A percentile compares a stretch with the other conserved stretches of the same genome.
phyloP scores from a whole-genome alignment of 1,284 basidiomycete species.

The Serendipita sp. region DNA sequence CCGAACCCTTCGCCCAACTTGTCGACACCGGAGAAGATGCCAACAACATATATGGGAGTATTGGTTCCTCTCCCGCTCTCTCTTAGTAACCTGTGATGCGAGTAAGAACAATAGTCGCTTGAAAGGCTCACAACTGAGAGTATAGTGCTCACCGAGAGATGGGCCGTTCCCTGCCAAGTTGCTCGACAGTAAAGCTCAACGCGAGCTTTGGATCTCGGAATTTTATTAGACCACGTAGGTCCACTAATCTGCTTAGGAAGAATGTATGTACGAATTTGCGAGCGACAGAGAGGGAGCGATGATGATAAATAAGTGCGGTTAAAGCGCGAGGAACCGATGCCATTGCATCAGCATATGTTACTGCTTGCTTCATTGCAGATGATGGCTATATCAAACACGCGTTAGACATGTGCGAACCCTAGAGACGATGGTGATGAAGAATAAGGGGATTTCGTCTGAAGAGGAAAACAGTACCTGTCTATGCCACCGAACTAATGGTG shows the following conservation, averaged over 20 bases:
- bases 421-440: slow-evolving; percentile 9
- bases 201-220: slow-evolving; percentile 78
- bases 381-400: slow-evolving; percentile 12
- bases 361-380: slow-evolving; percentile 10
- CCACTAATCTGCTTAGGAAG: slow-evolving; percentile 72
- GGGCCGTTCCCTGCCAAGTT: slow-evolving; percentile 60
- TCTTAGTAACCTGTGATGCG: slow-evolving; percentile 53
- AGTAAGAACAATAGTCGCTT: background rate
- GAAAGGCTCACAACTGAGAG: background rate
- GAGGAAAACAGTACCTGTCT: slow-evolving; percentile 36
- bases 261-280: slow-evolving; percentile 74
- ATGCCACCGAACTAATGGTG: slow-evolving; percentile 55
- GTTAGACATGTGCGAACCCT: slow-evolving; percentile 16
- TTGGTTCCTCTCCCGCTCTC: slow-evolving; percentile 85
- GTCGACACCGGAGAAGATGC: slow-evolving; percentile 77
- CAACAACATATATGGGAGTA: slow-evolving; percentile 85
- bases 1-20: slow-evolving; percentile 94
- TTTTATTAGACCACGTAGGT: slow-evolving; percentile 75
- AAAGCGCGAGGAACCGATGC: slow-evolving; percentile 62
- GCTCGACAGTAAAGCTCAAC: slow-evolving; percentile 59
- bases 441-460: slow-evolving; percentile 3
- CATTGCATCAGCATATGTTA: slow-evolving; percentile 39
- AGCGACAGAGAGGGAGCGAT: slow-evolving; percentile 65
- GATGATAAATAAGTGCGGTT: slow-evolving; percentile 61
- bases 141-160: slow-evolving; percentile 46